Conservation (phyloP, 2,329 filamentous ascomycete genomes). For the Dactylonectria macrodidyma region DNA sequence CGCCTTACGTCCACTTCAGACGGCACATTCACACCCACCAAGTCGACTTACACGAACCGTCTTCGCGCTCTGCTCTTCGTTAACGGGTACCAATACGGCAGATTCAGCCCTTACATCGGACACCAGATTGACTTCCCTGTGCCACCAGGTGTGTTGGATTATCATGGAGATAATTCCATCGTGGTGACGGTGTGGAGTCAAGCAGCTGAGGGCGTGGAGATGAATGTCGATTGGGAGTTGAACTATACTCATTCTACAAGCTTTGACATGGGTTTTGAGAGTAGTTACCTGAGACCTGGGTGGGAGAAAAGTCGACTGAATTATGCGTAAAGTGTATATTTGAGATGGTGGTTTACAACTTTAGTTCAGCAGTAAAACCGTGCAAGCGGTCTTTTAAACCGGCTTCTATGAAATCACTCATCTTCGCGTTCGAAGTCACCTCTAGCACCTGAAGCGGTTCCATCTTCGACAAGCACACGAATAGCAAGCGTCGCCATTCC, state of each 20-base stretch:
- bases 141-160: slow-evolving; percentile 71
- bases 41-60: slow-evolving; percentile 52
- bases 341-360: neutral
- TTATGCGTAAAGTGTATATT: slow-evolving; percentile 50
- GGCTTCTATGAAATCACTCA: slow-evolving; percentile 3
- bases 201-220: slow-evolving; percentile 63
- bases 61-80: slow-evolving; percentile 70
- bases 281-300: slow-evolving; percentile 63
- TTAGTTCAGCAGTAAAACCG: too few species aligned
- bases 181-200: slow-evolving; percentile 73
- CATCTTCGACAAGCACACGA: slow-evolving; percentile 48
- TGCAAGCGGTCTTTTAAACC: too few species aligned
- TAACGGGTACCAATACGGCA: slow-evolving; percentile 77
- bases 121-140: slow-evolving; percentile 74
- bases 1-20: slow-evolving; percentile 62
- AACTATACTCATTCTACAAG: slow-evolving; percentile 68
- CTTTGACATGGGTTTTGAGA: slow-evolving; percentile 65
- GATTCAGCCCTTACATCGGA: slow-evolving; percentile 72
- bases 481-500: slow-evolving; percentile 59
- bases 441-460: slow-evolving; percentile 32
- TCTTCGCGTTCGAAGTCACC: slow-evolving; percentile 36
- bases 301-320: slow-evolving; percentile 60
- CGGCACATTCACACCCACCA: slow-evolving; percentile 54
- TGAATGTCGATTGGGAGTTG: slow-evolving; percentile 66
- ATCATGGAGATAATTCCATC: slow-evolving; percentile 71